A percentile compares a stretch with the other conserved stretches of the same genome.
phyloP scores from a whole-genome alignment of 176 grass and related monocot genomes.

The Triticum dicoccoides region DNA sequence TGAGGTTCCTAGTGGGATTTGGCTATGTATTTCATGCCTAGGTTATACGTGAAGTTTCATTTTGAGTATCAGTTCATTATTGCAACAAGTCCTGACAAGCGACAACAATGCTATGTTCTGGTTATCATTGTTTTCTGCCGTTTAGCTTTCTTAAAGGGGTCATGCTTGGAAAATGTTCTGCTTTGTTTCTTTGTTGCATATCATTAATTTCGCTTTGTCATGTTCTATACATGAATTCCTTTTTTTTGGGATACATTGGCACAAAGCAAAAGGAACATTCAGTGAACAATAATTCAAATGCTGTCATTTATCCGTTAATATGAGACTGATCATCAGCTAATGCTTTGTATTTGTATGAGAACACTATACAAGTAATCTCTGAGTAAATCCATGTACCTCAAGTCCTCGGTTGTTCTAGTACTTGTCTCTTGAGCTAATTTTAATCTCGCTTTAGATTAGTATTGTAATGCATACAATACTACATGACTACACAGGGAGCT shows the following conservation, averaged over 20 bases:
- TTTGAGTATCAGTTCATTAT: neutral
- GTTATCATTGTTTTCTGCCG: neutral
- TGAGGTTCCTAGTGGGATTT: slow-evolving; percentile 1
- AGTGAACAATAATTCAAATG: neutral
- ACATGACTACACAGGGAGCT: neutral
- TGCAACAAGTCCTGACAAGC: neutral
- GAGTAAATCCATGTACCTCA: slow-evolving; percentile 5
- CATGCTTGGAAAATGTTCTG: neutral
- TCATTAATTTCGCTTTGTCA: neutral
- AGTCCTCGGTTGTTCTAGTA: neutral
- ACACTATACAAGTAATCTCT: neutral
- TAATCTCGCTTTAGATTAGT: neutral
- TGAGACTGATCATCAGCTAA: neutral
- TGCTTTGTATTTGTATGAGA: slow-evolving; percentile 9
- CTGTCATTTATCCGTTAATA: neutral
- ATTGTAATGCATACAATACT: neutral
- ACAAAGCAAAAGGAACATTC: neutral
- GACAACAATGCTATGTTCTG: slow-evolving; percentile 19
- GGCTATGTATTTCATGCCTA: neutral
- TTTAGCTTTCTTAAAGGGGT: slow-evolving; percentile 12
- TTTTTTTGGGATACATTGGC: neutral
- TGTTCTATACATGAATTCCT: neutral
- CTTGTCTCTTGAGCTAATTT: neutral
- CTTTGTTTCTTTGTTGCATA: neutral
- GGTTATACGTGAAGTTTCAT: slow-evolving; percentile 21